Evolutionary conservation across 2,329 filamentous ascomycete genomes (phyloP), one percentile per base, ranked within the genome.

Genomic region (Domatiomyces globalis): DNA sequence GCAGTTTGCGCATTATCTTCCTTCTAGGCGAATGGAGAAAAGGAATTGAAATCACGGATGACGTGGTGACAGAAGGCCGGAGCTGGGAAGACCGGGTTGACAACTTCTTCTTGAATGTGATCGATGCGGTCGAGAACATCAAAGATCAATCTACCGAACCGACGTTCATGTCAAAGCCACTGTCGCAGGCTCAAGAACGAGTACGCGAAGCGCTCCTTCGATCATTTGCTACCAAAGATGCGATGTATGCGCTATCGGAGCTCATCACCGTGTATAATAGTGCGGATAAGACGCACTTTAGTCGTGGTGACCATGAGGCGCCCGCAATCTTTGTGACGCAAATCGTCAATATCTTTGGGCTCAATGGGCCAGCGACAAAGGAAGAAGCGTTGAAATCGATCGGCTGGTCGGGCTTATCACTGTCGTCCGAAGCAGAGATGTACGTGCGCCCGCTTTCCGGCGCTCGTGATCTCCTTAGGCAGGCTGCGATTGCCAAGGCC

Each of bases 21-120:
- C 68, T 96, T 45, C 78, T 94, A 60, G 87, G 89, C 45, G 80
- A 80, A 47, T 96, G 90, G 89, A 86, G 87, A 60, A 86, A 95
- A 48, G 86, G 87, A 1, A 83, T 95, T 29, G 90, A 95, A 63
- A 92, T 95, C 55, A 90, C 87, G 0, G 81, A 84, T 1, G 87
- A 89, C 51, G 81, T 95, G 69, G 76, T 86, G 52, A 80, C 80
- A 44, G 79, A 82, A 60, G 84, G 84, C 5, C 78, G 81, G 52
- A 79, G 76, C 45, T 95, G 87, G 85, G 89, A 95, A 64, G 80
- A 81, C 48, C 83, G 83, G 17, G 71, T 94, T 27, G 85, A 84
- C 66, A 82, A 81, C 64, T 82, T 83, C 63, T 82, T 83, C 65
- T 51, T 60, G 43, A 60, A 61, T 44, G 56, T 52, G 25, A 36